phyloP scores from a whole-genome alignment of 345 rosid genomes.

The Dipteronia dyeriana region DNA sequence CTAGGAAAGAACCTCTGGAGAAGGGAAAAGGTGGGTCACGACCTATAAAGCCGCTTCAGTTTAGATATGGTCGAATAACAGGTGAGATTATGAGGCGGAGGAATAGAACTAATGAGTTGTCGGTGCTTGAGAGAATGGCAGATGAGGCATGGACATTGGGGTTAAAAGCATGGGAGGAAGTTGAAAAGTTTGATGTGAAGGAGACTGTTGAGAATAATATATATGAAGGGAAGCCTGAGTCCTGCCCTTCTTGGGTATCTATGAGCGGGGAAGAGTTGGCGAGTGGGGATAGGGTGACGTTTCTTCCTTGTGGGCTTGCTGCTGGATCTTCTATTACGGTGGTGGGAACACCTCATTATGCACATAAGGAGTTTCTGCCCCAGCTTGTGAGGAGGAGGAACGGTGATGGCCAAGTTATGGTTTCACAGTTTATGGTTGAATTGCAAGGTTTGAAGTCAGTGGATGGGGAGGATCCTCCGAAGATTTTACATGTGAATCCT shows the following conservation, averaged over 20 bases:
- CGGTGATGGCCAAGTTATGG: slow-evolving; percentile 63
- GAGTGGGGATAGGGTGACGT: slow-evolving; percentile 62
- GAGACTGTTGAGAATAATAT: slow-evolving; percentile 42
- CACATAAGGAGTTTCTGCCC: slow-evolving; percentile 86
- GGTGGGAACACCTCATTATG: slow-evolving; percentile 84
- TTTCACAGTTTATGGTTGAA: slow-evolving; percentile 96
- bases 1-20: slow-evolving; percentile 48
- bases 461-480: slow-evolving; percentile 96
- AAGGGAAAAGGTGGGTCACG: slow-evolving; percentile 33
- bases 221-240: slow-evolving; percentile 48
- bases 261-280: slow-evolving; percentile 67
- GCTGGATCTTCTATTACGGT: slow-evolving; percentile 93
- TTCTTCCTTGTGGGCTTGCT: slow-evolving; percentile 95
- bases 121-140: slow-evolving; percentile 78
- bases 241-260: slow-evolving; percentile 89
- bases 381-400: slow-evolving; percentile 56
- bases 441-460: slow-evolving; percentile 88
- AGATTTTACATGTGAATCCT: slow-evolving; percentile 93
- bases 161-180: slow-evolving; percentile 87
- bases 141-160: slow-evolving; percentile 96
- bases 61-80: slow-evolving; percentile 71
- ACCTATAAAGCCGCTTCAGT: slow-evolving; percentile 57
- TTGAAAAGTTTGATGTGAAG: slow-evolving; percentile 50
- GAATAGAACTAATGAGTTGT: slow-evolving; percentile 62
- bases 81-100: slow-evolving; percentile 73